Conservation (phyloP, 1,284 basidiomycete species). For the Marasmius oreades region DNA sequence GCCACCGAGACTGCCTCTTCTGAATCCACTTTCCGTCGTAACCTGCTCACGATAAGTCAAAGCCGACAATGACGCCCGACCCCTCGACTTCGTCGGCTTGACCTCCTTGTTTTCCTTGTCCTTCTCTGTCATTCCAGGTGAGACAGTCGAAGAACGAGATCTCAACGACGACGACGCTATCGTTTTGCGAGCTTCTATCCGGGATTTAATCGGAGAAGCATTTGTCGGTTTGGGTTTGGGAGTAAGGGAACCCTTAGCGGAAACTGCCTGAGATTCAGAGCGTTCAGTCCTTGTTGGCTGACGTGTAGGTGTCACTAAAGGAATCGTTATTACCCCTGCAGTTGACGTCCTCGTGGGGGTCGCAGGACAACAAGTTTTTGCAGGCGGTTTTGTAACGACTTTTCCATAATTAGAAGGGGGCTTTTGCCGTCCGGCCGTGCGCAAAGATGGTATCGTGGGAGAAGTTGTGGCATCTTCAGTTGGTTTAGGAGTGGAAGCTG, state of each 20-base stretch:
- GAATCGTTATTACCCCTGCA: background rate
- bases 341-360: background rate
- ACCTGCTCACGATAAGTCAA: slow-evolving; percentile 4
- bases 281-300: background rate
- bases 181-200: background rate
- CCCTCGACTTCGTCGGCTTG: background rate
- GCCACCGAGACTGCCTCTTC: slow-evolving; percentile 18
- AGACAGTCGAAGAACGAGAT: background rate
- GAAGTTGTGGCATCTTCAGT: background rate
- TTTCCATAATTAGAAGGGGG: background rate
- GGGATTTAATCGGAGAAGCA: background rate
- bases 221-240: background rate
- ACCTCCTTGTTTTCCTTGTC: slow-evolving; percentile 19
- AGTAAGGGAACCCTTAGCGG: background rate
- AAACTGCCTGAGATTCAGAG: background rate
- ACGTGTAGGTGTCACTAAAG: background rate
- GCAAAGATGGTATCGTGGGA: slow-evolving; percentile 1
- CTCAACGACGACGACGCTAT: background rate
- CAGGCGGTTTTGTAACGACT: background rate
- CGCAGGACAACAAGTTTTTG: background rate
- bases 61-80: slow-evolving; percentile 17
- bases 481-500: slow-evolving; percentile 10
- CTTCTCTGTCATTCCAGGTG: slow-evolving; percentile 1
- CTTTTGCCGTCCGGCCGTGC: slow-evolving; percentile 5
- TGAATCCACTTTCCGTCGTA: slow-evolving; percentile 19